phyloP scores from a whole-genome alignment of 73 alveolate genomes.

The Stentor roeselii region DNA sequence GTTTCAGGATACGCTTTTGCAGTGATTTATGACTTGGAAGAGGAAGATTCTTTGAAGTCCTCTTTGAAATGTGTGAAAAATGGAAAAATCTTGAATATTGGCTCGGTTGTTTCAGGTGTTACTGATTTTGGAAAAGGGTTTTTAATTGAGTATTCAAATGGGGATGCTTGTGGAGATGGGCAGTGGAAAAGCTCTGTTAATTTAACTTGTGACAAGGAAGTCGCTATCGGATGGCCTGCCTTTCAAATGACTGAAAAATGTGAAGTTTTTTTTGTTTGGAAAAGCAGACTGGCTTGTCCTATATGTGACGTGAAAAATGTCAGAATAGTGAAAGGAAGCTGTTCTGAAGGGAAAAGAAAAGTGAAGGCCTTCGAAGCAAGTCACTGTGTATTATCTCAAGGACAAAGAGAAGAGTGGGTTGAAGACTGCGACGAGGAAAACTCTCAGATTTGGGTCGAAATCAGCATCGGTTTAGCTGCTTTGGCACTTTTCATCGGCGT shows the following conservation, averaged over 20 bases:
- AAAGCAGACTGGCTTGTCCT: not conserved
- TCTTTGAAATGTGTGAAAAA: not conserved
- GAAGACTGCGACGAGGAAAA: too few relatives aligned
- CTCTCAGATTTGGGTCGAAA: too few relatives aligned
- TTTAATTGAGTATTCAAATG: not conserved
- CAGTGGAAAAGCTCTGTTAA: not conserved
- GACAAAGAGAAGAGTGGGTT: too few relatives aligned
- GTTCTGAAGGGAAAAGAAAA: not conserved
- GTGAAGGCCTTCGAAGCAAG: not conserved
- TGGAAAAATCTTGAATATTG: not conserved
- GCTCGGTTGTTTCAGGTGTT: not conserved
- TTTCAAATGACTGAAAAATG: not conserved
- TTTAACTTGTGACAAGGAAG: not conserved
- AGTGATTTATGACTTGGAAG: too few relatives aligned
- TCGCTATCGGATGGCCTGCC: not conserved
- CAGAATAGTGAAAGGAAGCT: not conserved
- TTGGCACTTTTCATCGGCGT: too few relatives aligned
- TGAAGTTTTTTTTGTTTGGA: not conserved
- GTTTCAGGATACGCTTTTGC: not conserved
- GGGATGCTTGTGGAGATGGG: constrained; percentile 5
- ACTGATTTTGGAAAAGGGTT: not conserved
- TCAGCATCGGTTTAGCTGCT: too few relatives aligned
- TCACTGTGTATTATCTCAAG: too few relatives aligned
- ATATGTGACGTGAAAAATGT: not conserved
- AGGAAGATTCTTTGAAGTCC: not conserved